Evolutionary conservation across 805 yeast genomes (phyloP), one percentile per base, ranked within the genome.

Genomic region (Jamesozyma spencerorum): DNA sequence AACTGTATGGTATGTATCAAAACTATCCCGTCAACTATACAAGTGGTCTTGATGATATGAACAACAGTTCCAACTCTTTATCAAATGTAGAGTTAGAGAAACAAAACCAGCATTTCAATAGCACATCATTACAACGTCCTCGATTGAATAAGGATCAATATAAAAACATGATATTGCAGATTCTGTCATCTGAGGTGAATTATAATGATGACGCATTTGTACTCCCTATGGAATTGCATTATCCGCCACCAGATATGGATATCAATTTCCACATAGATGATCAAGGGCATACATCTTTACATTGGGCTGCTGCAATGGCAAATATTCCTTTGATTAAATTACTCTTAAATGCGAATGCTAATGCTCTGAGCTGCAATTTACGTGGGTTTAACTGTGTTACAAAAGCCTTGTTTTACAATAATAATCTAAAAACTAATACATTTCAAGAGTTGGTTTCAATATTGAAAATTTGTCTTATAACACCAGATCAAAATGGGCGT

Each of bases 241-340:
- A 68, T 38, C 84, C 84, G 4, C 88, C 90, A 1, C 62, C 65
- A 29, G 75, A 77, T 50, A 76, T 81, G 45, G 72, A 78, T 49
- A 72, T 81, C 39, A 75, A 81, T 55, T 79, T 73, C 44, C 71
- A 82, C 4, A 76, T 84, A 19, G 94, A 84, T 53, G 78, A 76
- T 43, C 92, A 84, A 48, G 92, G 92, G 0, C 87, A 84, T 51
- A 79, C 90, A 0, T 75, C 87, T 1, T 66, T 84, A 38, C 94
- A 84, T 56, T 84, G 94, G 94, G 90, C 94, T 1, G 72, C 85
- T 27, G 81, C 92, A 0, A 74, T 84, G 78, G 90, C 85, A 0
- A 74, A 79, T 45, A 56, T 72, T 15, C 68, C 71, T 8, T 65
- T 82, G 46, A 70, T 81, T 15, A 77, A 77, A 47, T 56, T 84